Conservation (phyloP, 75 land plant genomes). For the Selaginella moellendorffii region DNA sequence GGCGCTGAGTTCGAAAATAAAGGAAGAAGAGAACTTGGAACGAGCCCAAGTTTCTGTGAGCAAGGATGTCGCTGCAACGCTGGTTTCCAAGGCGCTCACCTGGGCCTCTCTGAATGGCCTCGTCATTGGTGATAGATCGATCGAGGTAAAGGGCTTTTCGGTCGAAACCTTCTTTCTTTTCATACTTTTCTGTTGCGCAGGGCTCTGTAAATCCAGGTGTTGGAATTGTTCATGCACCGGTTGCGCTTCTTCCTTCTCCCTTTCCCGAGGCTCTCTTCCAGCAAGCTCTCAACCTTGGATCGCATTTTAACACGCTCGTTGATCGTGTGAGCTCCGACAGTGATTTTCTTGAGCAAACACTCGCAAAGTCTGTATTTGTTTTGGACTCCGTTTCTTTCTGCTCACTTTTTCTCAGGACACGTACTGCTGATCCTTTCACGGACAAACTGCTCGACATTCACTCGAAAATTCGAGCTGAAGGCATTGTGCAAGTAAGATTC, state of each 20-base stretch:
- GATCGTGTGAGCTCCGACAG: slow-evolving; percentile 83
- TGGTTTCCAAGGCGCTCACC: slow-evolving; percentile 61
- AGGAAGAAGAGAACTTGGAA: neutral
- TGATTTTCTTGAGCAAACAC: slow-evolving; percentile 58
- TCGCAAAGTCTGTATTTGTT: slow-evolving; percentile 42
- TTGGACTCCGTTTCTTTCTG: neutral
- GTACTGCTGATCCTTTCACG: slow-evolving; percentile 69
- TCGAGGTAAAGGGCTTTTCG: slow-evolving; percentile 33
- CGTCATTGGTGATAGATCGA: slow-evolving; percentile 51
- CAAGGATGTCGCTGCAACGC: slow-evolving; percentile 24
- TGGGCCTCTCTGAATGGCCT: slow-evolving; percentile 88
- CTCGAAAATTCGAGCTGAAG: slow-evolving; percentile 44
- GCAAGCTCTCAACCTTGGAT: slow-evolving; percentile 80
- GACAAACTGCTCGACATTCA: slow-evolving; percentile 76
- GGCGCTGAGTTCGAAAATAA: neutral
- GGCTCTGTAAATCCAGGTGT: slow-evolving; percentile 78
- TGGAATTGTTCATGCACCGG: slow-evolving; percentile 88
- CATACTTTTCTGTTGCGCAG: slow-evolving; percentile 19
- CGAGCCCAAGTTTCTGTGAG: slow-evolving; percentile 1
- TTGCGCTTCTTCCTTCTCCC: slow-evolving; percentile 63
- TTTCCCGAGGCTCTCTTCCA: slow-evolving; percentile 53
- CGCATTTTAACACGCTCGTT: slow-evolving; percentile 75
- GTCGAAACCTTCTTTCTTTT: neutral
- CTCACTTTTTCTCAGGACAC: slow-evolving; percentile 44
- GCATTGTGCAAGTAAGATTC: slow-evolving; percentile 56